Conservation (phyloP, 257 asterid genomes). For the Lantana camara region DNA sequence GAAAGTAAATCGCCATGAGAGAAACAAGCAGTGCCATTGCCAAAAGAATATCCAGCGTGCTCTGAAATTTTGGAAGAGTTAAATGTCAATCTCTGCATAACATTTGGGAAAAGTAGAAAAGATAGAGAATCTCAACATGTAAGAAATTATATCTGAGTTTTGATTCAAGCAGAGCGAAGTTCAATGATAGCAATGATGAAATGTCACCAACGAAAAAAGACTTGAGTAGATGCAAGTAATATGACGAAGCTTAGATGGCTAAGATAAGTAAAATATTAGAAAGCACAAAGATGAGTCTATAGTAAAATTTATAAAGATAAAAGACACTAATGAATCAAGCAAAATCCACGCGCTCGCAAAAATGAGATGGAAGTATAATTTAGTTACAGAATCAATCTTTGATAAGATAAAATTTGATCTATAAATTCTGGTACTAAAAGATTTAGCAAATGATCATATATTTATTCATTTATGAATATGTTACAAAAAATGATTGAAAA, state of each 20-base stretch:
- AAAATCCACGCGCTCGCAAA: no score
- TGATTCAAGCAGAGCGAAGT: neutral
- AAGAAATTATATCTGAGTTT: neutral
- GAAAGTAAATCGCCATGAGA: constrained; percentile 41
- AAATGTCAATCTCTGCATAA: constrained; percentile 29
- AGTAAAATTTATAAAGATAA: neutral
- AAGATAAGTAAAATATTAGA: neutral
- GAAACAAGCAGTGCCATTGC: constrained; percentile 56
- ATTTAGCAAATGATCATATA: no score
- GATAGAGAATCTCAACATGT: neutral
- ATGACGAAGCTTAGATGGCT: constrained; percentile 12
- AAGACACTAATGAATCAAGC: neutral
- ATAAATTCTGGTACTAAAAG: no score
- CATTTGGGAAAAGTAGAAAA: neutral
- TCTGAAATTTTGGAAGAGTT: constrained; percentile 52
- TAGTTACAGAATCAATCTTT: no score
- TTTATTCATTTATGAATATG: no score
- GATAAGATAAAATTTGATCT: no score
- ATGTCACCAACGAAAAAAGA: neutral
- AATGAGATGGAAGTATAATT: no score
- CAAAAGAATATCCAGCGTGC: constrained; percentile 72
- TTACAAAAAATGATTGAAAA: no score
- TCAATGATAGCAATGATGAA: no score
- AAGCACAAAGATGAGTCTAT: constrained; percentile 10
- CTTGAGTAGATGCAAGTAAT: constrained; percentile 1